phyloP scores from a whole-genome alignment of 2,329 filamentous ascomycete genomes.

The Trichoderma semiorbis region DNA sequence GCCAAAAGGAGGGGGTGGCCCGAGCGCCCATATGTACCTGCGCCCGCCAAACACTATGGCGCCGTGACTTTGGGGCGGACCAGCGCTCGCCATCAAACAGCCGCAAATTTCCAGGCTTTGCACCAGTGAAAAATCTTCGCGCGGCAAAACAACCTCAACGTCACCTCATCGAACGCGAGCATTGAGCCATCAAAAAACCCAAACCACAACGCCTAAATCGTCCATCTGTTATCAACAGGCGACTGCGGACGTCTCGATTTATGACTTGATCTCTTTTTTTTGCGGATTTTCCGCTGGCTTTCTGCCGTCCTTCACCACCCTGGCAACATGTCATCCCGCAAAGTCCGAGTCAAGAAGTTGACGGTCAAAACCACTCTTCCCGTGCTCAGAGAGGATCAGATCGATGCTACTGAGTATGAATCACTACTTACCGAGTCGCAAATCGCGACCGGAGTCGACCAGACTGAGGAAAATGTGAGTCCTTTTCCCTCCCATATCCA shows the following conservation, averaged over 20 bases:
- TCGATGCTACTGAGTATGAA: slow-evolving; percentile 84
- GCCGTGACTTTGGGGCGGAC: slow-evolving; percentile 27
- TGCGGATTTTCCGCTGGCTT: slow-evolving; percentile 55
- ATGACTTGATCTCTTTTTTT: slow-evolving; percentile 63
- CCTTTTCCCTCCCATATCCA: slow-evolving; percentile 24
- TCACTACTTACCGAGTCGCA: slow-evolving; percentile 75
- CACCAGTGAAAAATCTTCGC: slow-evolving; percentile 52
- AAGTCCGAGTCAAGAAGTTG: slow-evolving; percentile 84
- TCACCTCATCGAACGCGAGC: slow-evolving; percentile 50
- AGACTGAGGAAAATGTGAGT: slow-evolving; percentile 95
- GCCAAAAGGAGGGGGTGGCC: slow-evolving; percentile 34
- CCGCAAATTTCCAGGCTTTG: slow-evolving; percentile 28
- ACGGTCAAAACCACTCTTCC: slow-evolving; percentile 84
- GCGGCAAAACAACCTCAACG: slow-evolving; percentile 55
- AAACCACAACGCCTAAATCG: slow-evolving; percentile 50
- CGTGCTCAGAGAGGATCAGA: slow-evolving; percentile 84
- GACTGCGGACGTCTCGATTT: slow-evolving; percentile 54
- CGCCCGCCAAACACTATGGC: slow-evolving; percentile 18
- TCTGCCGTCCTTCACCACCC: slow-evolving; percentile 36
- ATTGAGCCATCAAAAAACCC: slow-evolving; percentile 53
- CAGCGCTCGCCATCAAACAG: slow-evolving; percentile 27
- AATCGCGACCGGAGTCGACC: slow-evolving; percentile 96
- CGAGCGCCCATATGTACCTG: slow-evolving; percentile 30
- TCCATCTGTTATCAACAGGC: slow-evolving; percentile 48
- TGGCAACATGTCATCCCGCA: slow-evolving; percentile 59